Conservation (phyloP, 2,329 filamentous ascomycete genomes). For the Penicillium sp. region DNA sequence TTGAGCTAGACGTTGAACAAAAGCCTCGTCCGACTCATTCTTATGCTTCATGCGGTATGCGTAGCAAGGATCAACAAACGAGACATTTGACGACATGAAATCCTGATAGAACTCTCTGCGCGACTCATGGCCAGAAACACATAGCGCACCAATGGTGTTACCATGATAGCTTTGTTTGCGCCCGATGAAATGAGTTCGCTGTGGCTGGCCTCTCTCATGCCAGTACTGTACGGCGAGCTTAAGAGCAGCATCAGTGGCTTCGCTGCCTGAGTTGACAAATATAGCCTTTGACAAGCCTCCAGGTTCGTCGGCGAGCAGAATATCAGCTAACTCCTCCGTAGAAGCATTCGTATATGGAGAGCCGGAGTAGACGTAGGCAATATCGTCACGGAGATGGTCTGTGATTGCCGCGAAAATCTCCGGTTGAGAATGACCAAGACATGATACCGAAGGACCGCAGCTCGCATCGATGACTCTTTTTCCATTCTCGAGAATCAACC, state of each 20-base stretch:
- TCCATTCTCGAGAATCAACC: conserved; percentile 48
- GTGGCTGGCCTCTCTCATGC: conserved; percentile 43
- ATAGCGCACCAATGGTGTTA: conserved; percentile 54
- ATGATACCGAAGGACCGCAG: conserved; percentile 53
- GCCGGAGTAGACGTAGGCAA: conserved; percentile 49
- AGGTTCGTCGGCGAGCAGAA: conserved; percentile 37
- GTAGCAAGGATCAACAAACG: conserved; percentile 35
- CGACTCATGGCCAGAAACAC: conserved; percentile 42
- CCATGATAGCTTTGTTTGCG: conserved; percentile 56
- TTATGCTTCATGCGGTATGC: conserved; percentile 41
- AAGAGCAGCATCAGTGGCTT: conserved; percentile 54
- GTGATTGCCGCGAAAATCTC: conserved; percentile 48
- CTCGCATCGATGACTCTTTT: conserved; percentile 51
- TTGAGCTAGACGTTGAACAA: conserved; percentile 44
- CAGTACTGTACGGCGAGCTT: conserved; percentile 57
- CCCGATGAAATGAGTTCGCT: conserved; percentile 50
- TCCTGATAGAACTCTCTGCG: conserved; percentile 39
- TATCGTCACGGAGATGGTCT: conserved; percentile 43
- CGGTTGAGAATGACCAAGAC: conserved; percentile 51
- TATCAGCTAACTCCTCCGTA: conserved; percentile 46
- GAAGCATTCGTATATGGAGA: conserved; percentile 48
- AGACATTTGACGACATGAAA: conserved; percentile 34
- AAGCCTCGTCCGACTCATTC: conserved; percentile 46
- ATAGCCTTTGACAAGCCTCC: conserved; percentile 24
- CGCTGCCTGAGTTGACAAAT: conserved; percentile 45